A percentile compares a stretch with the other conserved stretches of the same genome.
Evolutionary conservation across 2,329 filamentous ascomycete species (phyloP).

Genomic region (Tolypocladium ophioglossoides): DNA sequence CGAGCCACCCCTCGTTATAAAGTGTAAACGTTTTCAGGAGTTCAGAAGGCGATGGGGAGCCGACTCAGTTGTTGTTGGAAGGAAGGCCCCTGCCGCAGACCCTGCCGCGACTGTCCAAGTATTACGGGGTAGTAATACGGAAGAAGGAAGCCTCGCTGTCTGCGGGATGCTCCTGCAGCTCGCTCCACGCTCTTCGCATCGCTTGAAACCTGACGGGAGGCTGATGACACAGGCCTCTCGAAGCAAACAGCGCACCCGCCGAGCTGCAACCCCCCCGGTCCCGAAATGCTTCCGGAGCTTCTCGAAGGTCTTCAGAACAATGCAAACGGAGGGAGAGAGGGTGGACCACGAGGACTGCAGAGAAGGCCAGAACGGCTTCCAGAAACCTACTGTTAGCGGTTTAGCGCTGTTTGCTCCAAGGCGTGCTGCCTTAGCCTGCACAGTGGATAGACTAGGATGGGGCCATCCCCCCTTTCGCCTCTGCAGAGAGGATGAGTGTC

Average conservation of each 20-base stretch:
- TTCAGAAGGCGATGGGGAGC: neutral
- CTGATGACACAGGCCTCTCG: no score
- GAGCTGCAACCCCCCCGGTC: neutral
- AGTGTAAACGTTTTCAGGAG: neutral
- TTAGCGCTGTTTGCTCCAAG: slow-evolving; percentile 11
- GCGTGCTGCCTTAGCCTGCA: slow-evolving; percentile 9
- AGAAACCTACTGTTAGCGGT: slow-evolving; percentile 22
- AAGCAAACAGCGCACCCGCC: neutral
- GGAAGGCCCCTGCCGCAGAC: neutral
- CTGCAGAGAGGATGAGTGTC: no score
- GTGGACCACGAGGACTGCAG: slow-evolving; percentile 1
- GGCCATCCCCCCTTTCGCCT: slow-evolving; percentile 11
- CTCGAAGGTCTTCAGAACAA: neutral
- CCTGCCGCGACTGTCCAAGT: no score
- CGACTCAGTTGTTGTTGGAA: neutral
- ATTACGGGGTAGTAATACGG: no score
- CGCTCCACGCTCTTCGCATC: neutral
- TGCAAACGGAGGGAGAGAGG: neutral
- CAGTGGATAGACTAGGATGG: neutral
- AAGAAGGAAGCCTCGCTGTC: no score
- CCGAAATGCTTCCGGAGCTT: neutral
- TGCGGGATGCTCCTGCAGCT: neutral
- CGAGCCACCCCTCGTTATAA: neutral
- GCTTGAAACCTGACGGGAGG: neutral
- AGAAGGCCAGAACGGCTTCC: slow-evolving; percentile 17